Conservation (phyloP, 768 basidiomycete species). For the Agaricus blazei region DNA sequence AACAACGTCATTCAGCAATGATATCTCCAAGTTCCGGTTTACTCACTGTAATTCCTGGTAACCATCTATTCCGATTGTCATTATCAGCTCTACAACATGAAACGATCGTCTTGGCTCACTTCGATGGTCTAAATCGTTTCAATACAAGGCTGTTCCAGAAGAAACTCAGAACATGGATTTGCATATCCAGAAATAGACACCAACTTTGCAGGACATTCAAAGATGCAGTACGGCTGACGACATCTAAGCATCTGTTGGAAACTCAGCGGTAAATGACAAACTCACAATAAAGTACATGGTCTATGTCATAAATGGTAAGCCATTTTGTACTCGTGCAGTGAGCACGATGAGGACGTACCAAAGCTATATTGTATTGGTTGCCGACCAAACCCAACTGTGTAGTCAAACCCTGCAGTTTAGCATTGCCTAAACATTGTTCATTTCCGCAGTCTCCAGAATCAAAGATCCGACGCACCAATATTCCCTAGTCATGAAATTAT, state of each 20-base stretch:
- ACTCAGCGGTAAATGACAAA: neutral
- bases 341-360: conserved; percentile 32
- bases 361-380: conserved; percentile 59
- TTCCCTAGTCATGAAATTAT: conserved; percentile 33
- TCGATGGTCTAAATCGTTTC: conserved; percentile 61
- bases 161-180: conserved; percentile 4
- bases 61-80: conserved; percentile 38
- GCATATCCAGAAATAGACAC: conserved; percentile 9
- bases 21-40: neutral
- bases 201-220: conserved; percentile 70
- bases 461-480: conserved; percentile 35
- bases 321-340: neutral
- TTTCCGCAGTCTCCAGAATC: neutral
- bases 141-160: conserved; percentile 38
- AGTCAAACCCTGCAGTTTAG: conserved; percentile 57
- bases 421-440: conserved; percentile 43
- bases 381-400: conserved; percentile 52
- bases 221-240: conserved; percentile 50
- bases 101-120: conserved; percentile 24
- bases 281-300: conserved; percentile 70
- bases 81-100: neutral
- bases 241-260: neutral
- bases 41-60: conserved; percentile 57
- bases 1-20: neutral
- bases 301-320: conserved; percentile 23